Evolutionary conservation across 2,329 filamentous ascomycete species (phyloP), one percentile per base, ranked within the genome.

Genomic region (Herpotrichia juniperi): DNA sequence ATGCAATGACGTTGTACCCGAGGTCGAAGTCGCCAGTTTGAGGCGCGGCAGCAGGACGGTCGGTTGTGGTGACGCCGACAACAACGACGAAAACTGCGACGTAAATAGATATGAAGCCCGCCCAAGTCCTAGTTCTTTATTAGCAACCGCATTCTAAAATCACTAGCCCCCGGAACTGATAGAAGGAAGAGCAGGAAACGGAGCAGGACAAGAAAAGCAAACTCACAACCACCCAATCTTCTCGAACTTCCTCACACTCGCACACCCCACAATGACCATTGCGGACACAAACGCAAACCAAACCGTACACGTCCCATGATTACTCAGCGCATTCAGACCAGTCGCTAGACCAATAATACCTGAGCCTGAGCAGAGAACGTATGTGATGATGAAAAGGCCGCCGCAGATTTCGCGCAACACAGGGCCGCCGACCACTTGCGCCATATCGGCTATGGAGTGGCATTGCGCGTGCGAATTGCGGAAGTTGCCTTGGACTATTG

Each of bases 281-380:
- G 82, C 80, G 0, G 81, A 81, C 3, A 87, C 66, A 22, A 85
- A 75, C 8, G 78, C 77, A 68, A 79, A 87, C 74, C 77, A 83
- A 14, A 83, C 83, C 0, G 84, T 86, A 61, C 85, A 88, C 3
- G 80, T 72, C 3, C 79, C 80, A 59, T 87, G 84, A 25, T 76
- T 74, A 0, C 82, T 84, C 1, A 87, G 74, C 0, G 83, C 82
- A 59, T 88, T 87, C 46, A 87, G 71, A 0, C 76, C 84, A 1
- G 82, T 81, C 0, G 83, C 81, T 1, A 85, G 78, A 11, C 82
- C 83, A 30, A 87, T 76, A 53, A 87, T 84, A 14, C 83, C 83
- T 1, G 80, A 81, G 1, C 79, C 83, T 8, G 78, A 76, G 40
- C 79, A 79, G 14, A 87, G 78, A 19, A 83, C 76, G 51, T 83